These are phyloP conservation scores for Abrus pulchellus DNA, from an alignment of 306 rosid species.

Conservation along the genomic window DNA sequence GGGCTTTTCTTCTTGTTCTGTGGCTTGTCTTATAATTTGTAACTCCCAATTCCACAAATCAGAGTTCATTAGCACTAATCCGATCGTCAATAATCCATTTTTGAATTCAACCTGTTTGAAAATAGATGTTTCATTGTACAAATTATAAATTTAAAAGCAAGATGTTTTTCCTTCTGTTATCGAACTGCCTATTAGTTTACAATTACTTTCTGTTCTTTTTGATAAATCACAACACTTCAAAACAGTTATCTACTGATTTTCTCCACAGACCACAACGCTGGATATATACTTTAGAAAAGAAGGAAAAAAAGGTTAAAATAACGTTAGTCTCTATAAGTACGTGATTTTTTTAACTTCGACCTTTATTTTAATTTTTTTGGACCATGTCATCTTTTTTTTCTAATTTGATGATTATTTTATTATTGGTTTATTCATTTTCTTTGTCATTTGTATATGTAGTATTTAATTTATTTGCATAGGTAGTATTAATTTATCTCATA, in stretches of 20 bases:
- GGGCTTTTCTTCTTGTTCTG: neutral
- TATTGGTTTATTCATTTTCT: no score
- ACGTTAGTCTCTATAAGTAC: no score
- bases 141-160: neutral
- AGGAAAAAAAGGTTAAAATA: no score
- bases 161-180: neutral
- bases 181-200: neutral
- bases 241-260: neutral
- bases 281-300: no score
- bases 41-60: neutral
- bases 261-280: neutral
- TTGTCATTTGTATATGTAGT: no score
- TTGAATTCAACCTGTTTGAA: neutral
- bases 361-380: neutral
- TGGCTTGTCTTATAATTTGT: neutral
- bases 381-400: no score
- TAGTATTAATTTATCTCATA: no score
- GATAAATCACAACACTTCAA: neutral
- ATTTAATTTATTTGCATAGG: no score
- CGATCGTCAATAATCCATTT: neutral
- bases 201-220: neutral
- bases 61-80: conserved; percentile 1
- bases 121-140: neutral
- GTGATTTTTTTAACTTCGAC: neutral
- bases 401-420: no score